Evolutionary conservation across 169 alveolate genomes (phyloP), one percentile per base, ranked within the genome.

Genomic region (Plasmodium ovale): DNA sequence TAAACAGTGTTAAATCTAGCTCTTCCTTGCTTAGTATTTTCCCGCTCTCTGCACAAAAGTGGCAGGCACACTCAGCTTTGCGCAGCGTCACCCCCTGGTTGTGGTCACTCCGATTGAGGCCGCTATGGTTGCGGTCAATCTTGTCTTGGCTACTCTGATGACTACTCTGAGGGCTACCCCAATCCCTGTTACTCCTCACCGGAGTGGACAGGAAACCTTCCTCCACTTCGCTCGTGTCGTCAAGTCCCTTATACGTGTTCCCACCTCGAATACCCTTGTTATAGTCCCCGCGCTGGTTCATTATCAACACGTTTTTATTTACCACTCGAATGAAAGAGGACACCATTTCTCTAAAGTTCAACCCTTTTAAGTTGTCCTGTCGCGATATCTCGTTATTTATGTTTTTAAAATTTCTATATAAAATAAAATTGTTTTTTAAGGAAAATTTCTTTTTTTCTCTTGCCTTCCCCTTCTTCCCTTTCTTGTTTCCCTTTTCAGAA

Each of bases 381-480:
- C 85, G 4, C 27, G 90, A 67, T 19, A 82, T 25, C 67, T 82
- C 90, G 21, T 65, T 71, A 10, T 82, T 82, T 53, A 82, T 47
- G 51, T 82, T 82, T 82, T 68, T 65, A 67, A 82, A 82, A 53
- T 64, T 82, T 59, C 90, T 47, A 27, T 82, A 82, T 69, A 82
- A 31, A 7, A 33, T 53, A 6, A 82, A 49, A 67, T 82, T 82
- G 12, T 29, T 64, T 64, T 79, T 37, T 29, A 79, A 35, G 25
- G 25, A 65, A 21, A 9, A 2, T 3, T 59, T 68, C 3, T 65
- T 67, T 33, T 54, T 27, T 14, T 53, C 42, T 5, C n/a, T 44
- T 19, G 10, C 16, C 19, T 19, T 23, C 23, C 25, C 64, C 2
- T 21, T 14, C 14, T 35, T 16, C 23, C n/a, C 27, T 27, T 27